Evolutionary conservation across 2,329 filamentous ascomycete species (phyloP), one percentile per base, ranked within the genome.

Genomic region (Diaporthe sp.): DNA sequence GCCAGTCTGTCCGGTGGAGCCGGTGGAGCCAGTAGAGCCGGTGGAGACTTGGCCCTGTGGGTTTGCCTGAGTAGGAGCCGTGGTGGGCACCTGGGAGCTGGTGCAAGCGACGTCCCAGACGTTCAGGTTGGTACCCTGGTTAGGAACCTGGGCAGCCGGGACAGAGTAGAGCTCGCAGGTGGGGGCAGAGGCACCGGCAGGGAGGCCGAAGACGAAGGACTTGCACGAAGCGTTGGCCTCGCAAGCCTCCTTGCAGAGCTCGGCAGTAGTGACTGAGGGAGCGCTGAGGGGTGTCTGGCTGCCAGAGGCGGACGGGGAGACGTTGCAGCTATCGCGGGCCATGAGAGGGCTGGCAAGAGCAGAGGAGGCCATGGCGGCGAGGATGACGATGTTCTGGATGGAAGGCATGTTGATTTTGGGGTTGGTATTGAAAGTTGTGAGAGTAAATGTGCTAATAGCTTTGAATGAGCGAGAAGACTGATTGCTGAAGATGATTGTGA

Each of bases 201-300:
- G 60, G 4, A 65, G 60, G n/a, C 60, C 60, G 9, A 65, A 65
- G 39, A 65, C 60, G 25, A 65, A 65, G 17, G 60, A 46, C 60
- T 65, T 46, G 60, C 60, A 65, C 2, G 60, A 65, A 42, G 60
- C 15, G 39, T 65, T 65, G 60, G 60, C 60, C 60, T 65, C 60
- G n/a, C 60, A 65, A 9, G 60, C 60, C 60, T 65, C 60, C 39
- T 65, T 65, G 60, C 60, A 65, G 2, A 65, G 39, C 60, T 65
- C 60, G 3, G 60, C 60, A 25, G 60, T 65, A 13, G 60, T 65
- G 39, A 65, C 60, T 0, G 60, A 65, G 2, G 60, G 60, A 25
- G 13, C 3, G 39, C 60, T 65, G 15, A 65, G 60, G 13, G 60
- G 60, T 6, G 60, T 65, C 60, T 65, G 60, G 4, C n/a, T 4